These are phyloP conservation scores for Pistacia atlantica DNA, from an alignment of 345 rosid genomes.

Conservation along the genomic window DNA sequence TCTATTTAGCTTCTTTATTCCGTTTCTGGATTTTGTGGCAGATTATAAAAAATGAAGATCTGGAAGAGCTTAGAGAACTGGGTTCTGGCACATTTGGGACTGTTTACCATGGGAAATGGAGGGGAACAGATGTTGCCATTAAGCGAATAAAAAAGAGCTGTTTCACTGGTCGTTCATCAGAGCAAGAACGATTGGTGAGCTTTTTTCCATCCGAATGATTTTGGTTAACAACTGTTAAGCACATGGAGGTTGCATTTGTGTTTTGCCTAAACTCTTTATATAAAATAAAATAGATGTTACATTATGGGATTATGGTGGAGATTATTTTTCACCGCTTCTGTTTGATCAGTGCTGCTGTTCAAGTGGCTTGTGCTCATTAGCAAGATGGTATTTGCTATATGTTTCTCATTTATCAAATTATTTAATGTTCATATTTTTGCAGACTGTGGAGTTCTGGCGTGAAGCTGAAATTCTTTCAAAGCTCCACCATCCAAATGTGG, in stretches of 20 bases:
- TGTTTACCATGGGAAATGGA: slow-evolving; percentile 99
- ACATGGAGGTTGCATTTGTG: not conserved
- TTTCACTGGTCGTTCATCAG: slow-evolving; percentile 89
- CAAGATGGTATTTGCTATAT: slow-evolving; percentile 12
- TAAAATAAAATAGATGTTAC: not conserved
- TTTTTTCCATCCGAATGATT: slow-evolving; percentile 3
- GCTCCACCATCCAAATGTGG: slow-evolving; percentile 98
- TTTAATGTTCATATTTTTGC: slow-evolving; percentile 15
- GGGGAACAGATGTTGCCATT: slow-evolving; percentile 96
- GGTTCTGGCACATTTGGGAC: slow-evolving; percentile 99
- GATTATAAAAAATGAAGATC: slow-evolving; percentile 90
- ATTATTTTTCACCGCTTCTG: not conserved
- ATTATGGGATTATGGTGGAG: not conserved
- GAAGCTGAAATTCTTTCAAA: slow-evolving; percentile 98
- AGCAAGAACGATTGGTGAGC: slow-evolving; percentile 93
- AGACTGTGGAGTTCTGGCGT: slow-evolving; percentile 96
- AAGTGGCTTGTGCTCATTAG: not conserved
- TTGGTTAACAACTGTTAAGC: not conserved
- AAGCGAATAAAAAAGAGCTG: slow-evolving; percentile 94
- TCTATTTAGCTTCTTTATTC: slow-evolving; percentile 16
- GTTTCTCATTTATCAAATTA: not conserved
- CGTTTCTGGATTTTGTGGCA: slow-evolving; percentile 23
- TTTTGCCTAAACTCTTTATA: too few relatives aligned
- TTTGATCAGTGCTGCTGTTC: not conserved
- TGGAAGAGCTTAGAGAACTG: slow-evolving; percentile 90